phyloP scores from a whole-genome alignment of 2,329 filamentous ascomycete species.

The Epichloe uncinata region DNA sequence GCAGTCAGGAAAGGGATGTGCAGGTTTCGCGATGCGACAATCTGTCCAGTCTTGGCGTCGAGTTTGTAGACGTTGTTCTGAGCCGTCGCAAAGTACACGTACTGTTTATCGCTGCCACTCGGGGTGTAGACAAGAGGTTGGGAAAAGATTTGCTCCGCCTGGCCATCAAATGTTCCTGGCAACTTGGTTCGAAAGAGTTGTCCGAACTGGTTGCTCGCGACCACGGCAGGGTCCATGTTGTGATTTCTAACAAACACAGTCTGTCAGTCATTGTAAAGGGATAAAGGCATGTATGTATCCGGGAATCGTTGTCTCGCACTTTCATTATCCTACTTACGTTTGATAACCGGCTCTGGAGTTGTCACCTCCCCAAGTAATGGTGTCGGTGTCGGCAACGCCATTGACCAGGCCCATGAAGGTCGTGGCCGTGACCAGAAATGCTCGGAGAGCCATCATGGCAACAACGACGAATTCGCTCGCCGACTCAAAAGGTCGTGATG shows the following conservation, averaged over 20 bases:
- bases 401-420: conserved; percentile 20
- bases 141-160: conserved; percentile 37
- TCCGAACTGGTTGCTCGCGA: conserved; percentile 40
- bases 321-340: conserved; percentile 22
- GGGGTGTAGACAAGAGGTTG: conserved; percentile 39
- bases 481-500: background rate
- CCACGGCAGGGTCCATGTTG: conserved; percentile 48
- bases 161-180: conserved; percentile 37
- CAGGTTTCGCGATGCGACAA: conserved; percentile 33
- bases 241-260: conserved; percentile 29
- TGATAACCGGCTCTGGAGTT: conserved; percentile 41
- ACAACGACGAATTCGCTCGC: background rate
- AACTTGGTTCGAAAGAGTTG: conserved; percentile 39
- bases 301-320: no score
- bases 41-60: conserved; percentile 38
- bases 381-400: conserved; percentile 33
- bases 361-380: conserved; percentile 47
- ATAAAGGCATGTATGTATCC: no score
- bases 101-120: conserved; percentile 30
- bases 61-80: conserved; percentile 46
- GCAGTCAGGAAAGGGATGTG: conserved; percentile 35
- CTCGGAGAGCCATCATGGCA: conserved; percentile 14
- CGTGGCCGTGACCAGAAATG: conserved; percentile 19
- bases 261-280: background rate
- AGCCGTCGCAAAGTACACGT: conserved; percentile 41